Conservation (phyloP, 2,329 filamentous ascomycete species). For the Pseudogymnoascus sp. region DNA sequence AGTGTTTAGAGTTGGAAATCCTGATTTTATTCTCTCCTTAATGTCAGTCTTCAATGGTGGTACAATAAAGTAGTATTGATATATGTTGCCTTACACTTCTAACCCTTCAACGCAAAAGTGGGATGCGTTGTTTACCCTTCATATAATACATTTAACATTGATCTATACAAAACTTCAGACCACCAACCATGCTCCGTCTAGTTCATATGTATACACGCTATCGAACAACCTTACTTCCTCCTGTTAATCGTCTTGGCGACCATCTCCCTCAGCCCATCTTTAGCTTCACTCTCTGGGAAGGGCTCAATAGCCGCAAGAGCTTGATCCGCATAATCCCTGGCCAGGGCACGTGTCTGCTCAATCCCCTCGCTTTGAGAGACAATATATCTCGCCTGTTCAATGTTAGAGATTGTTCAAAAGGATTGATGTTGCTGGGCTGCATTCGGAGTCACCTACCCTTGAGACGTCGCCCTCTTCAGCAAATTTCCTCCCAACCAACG, state of each 20-base stretch:
- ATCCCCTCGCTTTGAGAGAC: conserved; percentile 79
- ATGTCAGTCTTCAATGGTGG: background rate
- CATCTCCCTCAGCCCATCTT: conserved; percentile 86
- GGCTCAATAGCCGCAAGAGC: conserved; percentile 73
- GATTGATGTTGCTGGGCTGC: background rate
- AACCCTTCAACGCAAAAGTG: background rate
- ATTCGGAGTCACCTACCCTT: conserved; percentile 49
- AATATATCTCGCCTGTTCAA: conserved; percentile 67
- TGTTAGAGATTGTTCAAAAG: conserved; percentile 14
- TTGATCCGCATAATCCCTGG: conserved; percentile 82
- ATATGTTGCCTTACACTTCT: background rate
- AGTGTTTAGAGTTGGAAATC: background rate
- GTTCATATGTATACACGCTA: conserved; percentile 6
- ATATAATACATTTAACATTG: conserved; percentile 6
- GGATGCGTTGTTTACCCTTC: conserved; percentile 1
- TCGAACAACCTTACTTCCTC: conserved; percentile 54
- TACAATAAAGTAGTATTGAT: background rate
- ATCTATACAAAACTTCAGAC: conserved; percentile 2
- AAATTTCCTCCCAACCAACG: conserved; percentile 88
- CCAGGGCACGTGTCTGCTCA: conserved; percentile 82
- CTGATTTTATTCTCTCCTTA: background rate
- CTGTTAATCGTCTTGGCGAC: conserved; percentile 84
- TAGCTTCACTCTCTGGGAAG: conserved; percentile 93
- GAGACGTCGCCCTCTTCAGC: conserved; percentile 72
- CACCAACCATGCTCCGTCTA: conserved; percentile 1